These are phyloP conservation scores for Hortiboletus flavorubellus DNA, from an alignment of 768 basidiomycete species.

Conservation along the genomic window DNA sequence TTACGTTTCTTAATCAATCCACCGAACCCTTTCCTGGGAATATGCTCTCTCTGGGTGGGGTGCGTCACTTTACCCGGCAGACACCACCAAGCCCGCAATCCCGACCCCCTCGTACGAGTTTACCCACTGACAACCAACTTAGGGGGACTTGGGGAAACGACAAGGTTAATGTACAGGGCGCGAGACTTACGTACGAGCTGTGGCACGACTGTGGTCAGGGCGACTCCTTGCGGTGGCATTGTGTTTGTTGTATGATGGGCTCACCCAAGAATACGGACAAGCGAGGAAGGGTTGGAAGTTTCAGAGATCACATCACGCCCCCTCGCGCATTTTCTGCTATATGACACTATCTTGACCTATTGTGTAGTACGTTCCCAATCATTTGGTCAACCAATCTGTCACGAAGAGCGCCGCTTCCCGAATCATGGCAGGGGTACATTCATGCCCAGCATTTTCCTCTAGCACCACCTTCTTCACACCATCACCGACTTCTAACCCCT, in stretches of 20 bases:
- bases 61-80: slow-evolving; percentile 86
- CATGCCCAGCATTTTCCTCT: slow-evolving; percentile 57
- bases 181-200: slow-evolving; percentile 26
- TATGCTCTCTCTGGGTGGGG: slow-evolving; percentile 75
- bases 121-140: slow-evolving; percentile 23
- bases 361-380: not conserved
- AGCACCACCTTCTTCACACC: slow-evolving; percentile 59
- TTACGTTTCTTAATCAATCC: not conserved
- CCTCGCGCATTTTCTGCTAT: not conserved
- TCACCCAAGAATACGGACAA: slow-evolving; percentile 46
- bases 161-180: slow-evolving; percentile 64
- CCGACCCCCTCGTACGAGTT: slow-evolving; percentile 58
- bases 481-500: slow-evolving; percentile 49
- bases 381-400: slow-evolving; percentile 23
- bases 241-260: slow-evolving; percentile 86
- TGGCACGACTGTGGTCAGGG: slow-evolving; percentile 32
- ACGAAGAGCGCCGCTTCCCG: slow-evolving; percentile 36
- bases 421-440: slow-evolving; percentile 60
- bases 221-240: slow-evolving; percentile 82
- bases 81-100: slow-evolving; percentile 86
- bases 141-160: slow-evolving; percentile 55
- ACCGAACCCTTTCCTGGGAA: slow-evolving; percentile 54
- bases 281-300: not conserved
- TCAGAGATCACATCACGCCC: not conserved
- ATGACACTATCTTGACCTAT: not conserved